phyloP scores from a whole-genome alignment of 768 basidiomycete species.

The Clavaria fumosa region DNA sequence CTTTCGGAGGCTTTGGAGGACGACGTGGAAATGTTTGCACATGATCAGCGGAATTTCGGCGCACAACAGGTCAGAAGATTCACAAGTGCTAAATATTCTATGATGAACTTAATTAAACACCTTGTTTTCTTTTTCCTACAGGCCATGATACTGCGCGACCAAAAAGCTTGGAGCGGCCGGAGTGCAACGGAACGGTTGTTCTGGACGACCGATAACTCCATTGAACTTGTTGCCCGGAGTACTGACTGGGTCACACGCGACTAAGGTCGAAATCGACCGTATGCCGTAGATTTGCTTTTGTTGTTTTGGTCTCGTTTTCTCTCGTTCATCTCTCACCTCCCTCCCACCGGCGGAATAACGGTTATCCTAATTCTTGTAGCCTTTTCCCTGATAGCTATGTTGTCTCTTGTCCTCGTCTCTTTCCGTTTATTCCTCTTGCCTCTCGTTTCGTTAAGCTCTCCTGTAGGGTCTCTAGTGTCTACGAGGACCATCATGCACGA shows the following conservation, averaged over 20 bases:
- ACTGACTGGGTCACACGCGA: constrained; percentile 78
- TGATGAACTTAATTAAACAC: background rate
- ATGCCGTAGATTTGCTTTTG: background rate
- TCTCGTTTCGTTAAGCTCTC: too few species aligned
- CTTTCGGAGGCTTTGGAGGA: constrained; percentile 82
- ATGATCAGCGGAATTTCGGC: constrained; percentile 88
- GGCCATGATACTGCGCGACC: constrained; percentile 94
- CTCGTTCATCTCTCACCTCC: too few species aligned
- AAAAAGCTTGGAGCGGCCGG: constrained; percentile 88
- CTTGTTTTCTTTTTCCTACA: constrained; percentile 17
- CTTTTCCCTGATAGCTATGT: too few species aligned
- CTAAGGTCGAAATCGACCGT: constrained; percentile 15
- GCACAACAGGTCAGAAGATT: constrained; percentile 90
- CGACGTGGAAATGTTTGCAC: constrained; percentile 81
- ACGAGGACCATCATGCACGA: too few species aligned
- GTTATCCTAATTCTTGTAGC: too few species aligned
- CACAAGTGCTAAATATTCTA: background rate
- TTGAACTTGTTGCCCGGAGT: constrained; percentile 73
- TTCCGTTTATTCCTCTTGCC: too few species aligned
- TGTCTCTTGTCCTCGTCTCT: too few species aligned
- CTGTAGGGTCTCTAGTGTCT: too few species aligned
- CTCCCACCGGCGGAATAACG: too few species aligned
- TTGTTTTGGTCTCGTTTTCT: background rate
- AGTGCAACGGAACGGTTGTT: constrained; percentile 86
- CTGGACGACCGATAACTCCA: constrained; percentile 84